These are phyloP conservation scores for Alternaria gansuensis DNA, from an alignment of 2,329 filamentous ascomycete species.

Conservation along the genomic window DNA sequence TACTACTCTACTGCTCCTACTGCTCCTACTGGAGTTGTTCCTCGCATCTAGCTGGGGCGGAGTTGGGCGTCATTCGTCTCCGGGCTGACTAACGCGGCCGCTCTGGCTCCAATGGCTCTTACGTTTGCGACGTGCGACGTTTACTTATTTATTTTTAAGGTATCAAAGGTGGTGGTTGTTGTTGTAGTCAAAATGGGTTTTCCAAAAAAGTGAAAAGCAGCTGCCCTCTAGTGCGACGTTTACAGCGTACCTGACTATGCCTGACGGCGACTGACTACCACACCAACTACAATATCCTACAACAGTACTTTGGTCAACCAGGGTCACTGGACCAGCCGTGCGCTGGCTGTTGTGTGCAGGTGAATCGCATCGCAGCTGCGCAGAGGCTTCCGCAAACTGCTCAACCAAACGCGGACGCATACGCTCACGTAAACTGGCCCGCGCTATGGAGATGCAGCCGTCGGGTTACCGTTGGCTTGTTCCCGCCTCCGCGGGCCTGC, in stretches of 20 bases:
- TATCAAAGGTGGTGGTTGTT: no score
- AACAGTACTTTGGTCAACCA: conserved; percentile 3
- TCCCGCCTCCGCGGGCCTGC: conserved; percentile 7
- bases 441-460: conserved; percentile 10
- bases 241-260: background rate
- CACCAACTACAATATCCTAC: conserved; percentile 2
- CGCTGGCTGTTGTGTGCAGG: conserved; percentile 10
- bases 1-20: no score
- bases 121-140: conserved; percentile 1
- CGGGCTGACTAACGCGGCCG: conserved; percentile 3
- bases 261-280: conserved; percentile 3
- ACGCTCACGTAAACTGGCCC: conserved; percentile 12
- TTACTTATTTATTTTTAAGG: no score
- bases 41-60: background rate
- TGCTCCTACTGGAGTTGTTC: no score
- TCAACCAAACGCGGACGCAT: conserved; percentile 14
- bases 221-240: no score
- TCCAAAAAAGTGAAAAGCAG: no score
- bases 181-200: no score
- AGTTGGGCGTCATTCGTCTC: background rate
- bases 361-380: conserved; percentile 12
- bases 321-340: background rate
- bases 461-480: conserved; percentile 11
- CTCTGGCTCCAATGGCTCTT: conserved; percentile 1
- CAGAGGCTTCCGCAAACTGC: conserved; percentile 16